A percentile compares a stretch with the other conserved stretches of the same genome.
Evolutionary conservation across 1,139 yeast species (phyloP).

Genomic region (Candida tropicalis): DNA sequence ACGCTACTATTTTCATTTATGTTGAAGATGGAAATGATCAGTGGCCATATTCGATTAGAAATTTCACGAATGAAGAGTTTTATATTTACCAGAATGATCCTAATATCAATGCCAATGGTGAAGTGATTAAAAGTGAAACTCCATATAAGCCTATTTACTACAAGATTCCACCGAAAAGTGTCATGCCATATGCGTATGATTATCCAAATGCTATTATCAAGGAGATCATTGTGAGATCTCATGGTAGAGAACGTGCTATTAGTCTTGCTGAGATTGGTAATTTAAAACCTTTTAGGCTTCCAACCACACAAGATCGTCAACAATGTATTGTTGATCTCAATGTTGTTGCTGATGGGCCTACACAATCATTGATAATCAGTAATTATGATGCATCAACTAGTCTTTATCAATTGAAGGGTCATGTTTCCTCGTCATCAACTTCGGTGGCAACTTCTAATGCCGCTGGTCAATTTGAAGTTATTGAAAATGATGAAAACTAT

Average conservation of each 20-base stretch:
- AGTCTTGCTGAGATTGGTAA: slow-evolving; percentile 93
- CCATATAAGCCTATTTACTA: slow-evolving; percentile 76
- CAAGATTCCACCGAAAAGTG: slow-evolving; percentile 83
- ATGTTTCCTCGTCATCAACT: slow-evolving; percentile 23
- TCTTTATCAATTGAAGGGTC: slow-evolving; percentile 61
- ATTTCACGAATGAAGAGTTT: slow-evolving; percentile 84
- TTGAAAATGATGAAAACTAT: slow-evolving; percentile 70
- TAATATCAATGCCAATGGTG: slow-evolving; percentile 72
- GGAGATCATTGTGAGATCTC: slow-evolving; percentile 72
- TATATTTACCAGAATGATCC: slow-evolving; percentile 88
- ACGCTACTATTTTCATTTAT: slow-evolving; percentile 79
- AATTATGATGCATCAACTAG: slow-evolving; percentile 80
- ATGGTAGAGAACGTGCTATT: slow-evolving; percentile 74
- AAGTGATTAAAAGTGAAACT: slow-evolving; percentile 46
- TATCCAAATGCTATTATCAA: slow-evolving; percentile 89
- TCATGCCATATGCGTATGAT: slow-evolving; percentile 99
- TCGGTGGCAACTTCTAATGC: slow-evolving; percentile 21
- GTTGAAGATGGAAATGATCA: slow-evolving; percentile 69
- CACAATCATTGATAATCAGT: slow-evolving; percentile 82
- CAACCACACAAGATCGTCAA: slow-evolving; percentile 46
- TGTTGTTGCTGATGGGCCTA: slow-evolving; percentile 96
- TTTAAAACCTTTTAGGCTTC: slow-evolving; percentile 80
- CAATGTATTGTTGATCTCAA: slow-evolving; percentile 75
- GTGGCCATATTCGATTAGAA: slow-evolving; percentile 94
- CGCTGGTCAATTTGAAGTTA: slow-evolving; percentile 60